These are phyloP conservation scores for Ichthyophonus hoferi DNA, from an alignment of 208 protist species.

Conservation along the genomic window DNA sequence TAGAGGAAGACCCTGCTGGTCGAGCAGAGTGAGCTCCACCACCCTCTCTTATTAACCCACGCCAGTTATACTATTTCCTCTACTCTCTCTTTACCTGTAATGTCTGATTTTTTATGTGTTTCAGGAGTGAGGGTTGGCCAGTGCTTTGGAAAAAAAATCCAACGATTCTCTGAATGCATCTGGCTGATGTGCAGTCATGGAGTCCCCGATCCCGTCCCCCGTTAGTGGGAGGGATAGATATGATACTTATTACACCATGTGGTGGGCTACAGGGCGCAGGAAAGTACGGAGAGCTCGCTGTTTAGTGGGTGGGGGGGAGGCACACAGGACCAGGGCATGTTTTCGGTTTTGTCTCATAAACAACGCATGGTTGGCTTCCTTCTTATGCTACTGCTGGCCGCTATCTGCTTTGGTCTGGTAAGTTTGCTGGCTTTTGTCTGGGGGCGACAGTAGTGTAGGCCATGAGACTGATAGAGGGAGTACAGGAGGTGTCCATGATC, in stretches of 20 bases:
- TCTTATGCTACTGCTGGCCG: not conserved
- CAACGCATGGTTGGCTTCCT: not conserved
- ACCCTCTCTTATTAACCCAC: no score
- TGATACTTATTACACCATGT: not conserved
- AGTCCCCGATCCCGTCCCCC: not conserved
- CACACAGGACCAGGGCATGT: not conserved
- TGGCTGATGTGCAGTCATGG: not conserved
- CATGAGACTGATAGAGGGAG: not conserved
- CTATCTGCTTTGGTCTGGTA: not conserved
- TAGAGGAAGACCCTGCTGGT: not conserved
- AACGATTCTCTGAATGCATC: not conserved
- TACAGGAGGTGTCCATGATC: constrained; percentile 6
- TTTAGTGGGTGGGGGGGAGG: not conserved
- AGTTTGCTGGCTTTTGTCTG: not conserved
- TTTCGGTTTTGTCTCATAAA: not conserved
- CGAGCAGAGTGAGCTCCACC: not conserved
- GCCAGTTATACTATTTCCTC: no score
- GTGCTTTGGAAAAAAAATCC: not conserved
- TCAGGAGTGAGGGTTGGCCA: not conserved
- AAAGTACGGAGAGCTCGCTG: not conserved
- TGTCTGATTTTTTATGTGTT: not conserved
- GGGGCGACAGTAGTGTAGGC: not conserved
- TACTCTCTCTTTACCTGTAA: no score
- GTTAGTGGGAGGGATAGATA: not conserved
- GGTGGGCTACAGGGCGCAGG: not conserved